Evolutionary conservation across 2,329 filamentous ascomycete genomes (phyloP).

Genomic region (Hymenoscyphus scutula): DNA sequence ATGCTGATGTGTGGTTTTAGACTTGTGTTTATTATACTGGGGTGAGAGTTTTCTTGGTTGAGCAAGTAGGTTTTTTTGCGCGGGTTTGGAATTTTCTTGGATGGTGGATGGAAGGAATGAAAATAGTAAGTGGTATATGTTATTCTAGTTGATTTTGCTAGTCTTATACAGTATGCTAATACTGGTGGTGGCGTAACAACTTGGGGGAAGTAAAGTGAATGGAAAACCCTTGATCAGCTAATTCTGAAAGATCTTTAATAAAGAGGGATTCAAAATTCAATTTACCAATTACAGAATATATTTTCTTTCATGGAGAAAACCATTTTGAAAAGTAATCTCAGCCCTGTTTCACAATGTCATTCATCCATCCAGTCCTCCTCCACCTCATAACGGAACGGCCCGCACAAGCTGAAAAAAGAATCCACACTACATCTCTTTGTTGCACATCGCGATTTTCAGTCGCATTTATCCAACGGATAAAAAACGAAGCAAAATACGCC

Average conservation of each 20-base stretch:
- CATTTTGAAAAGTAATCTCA: too few species aligned
- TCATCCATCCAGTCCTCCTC: too few species aligned
- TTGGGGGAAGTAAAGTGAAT: too few species aligned
- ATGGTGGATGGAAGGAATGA: background rate
- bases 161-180: too few species aligned
- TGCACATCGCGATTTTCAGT: conserved; percentile 8
- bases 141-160: too few species aligned
- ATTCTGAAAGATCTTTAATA: too few species aligned
- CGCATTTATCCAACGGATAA: background rate
- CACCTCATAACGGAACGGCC: background rate
- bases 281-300: too few species aligned
- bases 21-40: conserved; percentile 6
- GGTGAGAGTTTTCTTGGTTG: background rate
- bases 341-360: background rate
- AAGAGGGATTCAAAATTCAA: background rate
- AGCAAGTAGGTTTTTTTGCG: background rate
- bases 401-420: background rate
- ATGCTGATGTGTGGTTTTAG: background rate
- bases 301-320: too few species aligned
- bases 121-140: too few species aligned
- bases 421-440: conserved; percentile 5
- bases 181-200: too few species aligned
- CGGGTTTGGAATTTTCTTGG: conserved; percentile 4
- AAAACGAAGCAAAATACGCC: too few species aligned
- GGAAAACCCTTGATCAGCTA: too few species aligned